phyloP scores from a whole-genome alignment of 2,329 filamentous ascomycete species.

The Epicoccum nigrum region DNA sequence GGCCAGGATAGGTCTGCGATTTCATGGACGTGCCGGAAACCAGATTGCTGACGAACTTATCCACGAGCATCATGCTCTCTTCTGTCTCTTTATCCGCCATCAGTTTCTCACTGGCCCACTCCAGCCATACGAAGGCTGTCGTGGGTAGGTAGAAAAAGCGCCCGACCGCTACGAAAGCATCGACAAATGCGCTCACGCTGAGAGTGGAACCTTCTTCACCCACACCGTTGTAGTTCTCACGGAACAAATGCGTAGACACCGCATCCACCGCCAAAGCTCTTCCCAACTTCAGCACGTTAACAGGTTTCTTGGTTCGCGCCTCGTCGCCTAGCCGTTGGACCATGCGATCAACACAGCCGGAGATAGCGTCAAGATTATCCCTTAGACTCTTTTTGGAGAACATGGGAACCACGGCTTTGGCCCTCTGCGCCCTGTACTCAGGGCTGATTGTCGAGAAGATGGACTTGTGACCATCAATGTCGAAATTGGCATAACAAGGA shows the following conservation, averaged over 20 bases:
- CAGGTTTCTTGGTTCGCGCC: conserved; percentile 31
- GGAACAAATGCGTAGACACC: conserved; percentile 61
- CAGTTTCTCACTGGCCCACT: conserved; percentile 46
- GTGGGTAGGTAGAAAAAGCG: conserved; percentile 61
- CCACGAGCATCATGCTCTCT: conserved; percentile 49
- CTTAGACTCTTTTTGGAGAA: conserved; percentile 57
- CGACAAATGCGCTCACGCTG: conserved; percentile 59
- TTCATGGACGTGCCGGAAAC: conserved; percentile 42
- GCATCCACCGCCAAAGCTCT: conserved; percentile 61
- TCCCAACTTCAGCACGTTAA: conserved; percentile 58
- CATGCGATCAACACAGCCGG: conserved; percentile 52
- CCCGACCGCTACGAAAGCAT: conserved; percentile 61
- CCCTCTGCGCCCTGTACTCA: conserved; percentile 51
- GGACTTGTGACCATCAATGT: conserved; percentile 61
- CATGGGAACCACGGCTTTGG: conserved; percentile 58
- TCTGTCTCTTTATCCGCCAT: conserved; percentile 42
- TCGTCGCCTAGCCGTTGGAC: conserved; percentile 50
- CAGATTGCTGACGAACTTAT: conserved; percentile 52
- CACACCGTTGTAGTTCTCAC: conserved; percentile 57
- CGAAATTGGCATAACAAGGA: conserved; percentile 60
- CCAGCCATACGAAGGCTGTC: conserved; percentile 48
- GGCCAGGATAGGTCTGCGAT: conserved; percentile 56
- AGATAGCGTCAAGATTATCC: conserved; percentile 47
- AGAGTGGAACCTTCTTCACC: conserved; percentile 41
- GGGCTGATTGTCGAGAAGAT: conserved; percentile 59